Evolutionary conservation across 2,329 filamentous ascomycete species (phyloP).

Genomic region (Fusarium pseudoanthophilum): DNA sequence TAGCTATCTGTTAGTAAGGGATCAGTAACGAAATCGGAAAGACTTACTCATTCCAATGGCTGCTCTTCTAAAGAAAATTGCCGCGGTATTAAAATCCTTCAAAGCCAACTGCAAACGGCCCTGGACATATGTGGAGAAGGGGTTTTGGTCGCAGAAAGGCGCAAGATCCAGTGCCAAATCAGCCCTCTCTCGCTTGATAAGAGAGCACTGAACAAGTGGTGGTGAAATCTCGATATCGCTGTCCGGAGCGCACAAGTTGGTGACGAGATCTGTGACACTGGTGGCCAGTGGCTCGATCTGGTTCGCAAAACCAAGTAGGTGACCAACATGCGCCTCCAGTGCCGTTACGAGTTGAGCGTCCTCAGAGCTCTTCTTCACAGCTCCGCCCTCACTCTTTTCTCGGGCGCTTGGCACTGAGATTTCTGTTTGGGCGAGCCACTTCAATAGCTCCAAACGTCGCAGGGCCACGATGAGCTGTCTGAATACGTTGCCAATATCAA

Average conservation of each 20-base stretch:
- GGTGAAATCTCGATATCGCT: conserved; percentile 74
- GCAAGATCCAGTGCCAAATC: conserved; percentile 69
- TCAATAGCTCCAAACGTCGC: conserved; percentile 77
- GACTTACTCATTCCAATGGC: conserved; percentile 84
- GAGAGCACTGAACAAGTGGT: conserved; percentile 69
- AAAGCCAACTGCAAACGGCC: conserved; percentile 80
- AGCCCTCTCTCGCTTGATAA: conserved; percentile 68
- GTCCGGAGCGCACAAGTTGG: conserved; percentile 71
- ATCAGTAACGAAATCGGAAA: not conserved
- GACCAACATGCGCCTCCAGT: conserved; percentile 68
- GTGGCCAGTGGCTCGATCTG: conserved; percentile 63
- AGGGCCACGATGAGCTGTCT: conserved; percentile 76
- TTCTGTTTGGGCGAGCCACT: conserved; percentile 72
- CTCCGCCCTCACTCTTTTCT: conserved; percentile 49
- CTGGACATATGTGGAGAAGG: conserved; percentile 83
- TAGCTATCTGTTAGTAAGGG: conserved; percentile 48
- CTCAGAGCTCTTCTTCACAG: conserved; percentile 56
- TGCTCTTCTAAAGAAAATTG: conserved; percentile 82
- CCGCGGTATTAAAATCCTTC: conserved; percentile 78
- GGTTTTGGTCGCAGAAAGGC: conserved; percentile 65
- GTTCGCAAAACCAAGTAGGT: conserved; percentile 71
- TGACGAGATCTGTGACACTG: conserved; percentile 73
- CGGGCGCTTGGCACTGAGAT: conserved; percentile 61
- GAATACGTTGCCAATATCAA: conserved; percentile 77
- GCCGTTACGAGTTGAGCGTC: conserved; percentile 64